Base-by-base conservation (phyloP, 805 yeast genomes). In the Pichia thaimueangensis region DNA sequence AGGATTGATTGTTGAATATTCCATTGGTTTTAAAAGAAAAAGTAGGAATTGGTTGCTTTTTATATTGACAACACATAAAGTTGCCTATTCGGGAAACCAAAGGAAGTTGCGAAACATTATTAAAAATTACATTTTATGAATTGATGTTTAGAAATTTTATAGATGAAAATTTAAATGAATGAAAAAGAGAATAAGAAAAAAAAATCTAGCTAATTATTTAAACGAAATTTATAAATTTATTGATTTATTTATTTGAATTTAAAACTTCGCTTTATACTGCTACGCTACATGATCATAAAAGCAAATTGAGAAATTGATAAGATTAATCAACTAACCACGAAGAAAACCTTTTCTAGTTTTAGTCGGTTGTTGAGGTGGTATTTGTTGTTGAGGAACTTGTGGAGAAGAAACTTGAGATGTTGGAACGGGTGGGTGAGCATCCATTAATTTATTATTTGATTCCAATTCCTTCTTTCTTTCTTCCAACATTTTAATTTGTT, bases 401-500 rank as follows among this genome's bases (percentile, higher is more conserved):
- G 37, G 37, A 22, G 37, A 19, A 11, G 21, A 27, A 11, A 15
- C 35, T 42, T 42, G 24, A 17, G 16, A 23, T 6, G 11, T 16
- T 65, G 28, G 63, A 54, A 12, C 62, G 49, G 36, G 59, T 53
- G 16, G 63, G 50, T 36, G 62, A 11, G 25, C 12, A 21, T 27
- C 38, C n/a, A 28, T 20, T 13, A 27, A 39, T 28, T 33, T 40
- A 32, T 25, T 55, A 66, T 73, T 55, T 65, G 66, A 63, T 47
- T 85, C 93, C 54, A 93, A 72, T 61, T 80, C 86, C 48, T 72
- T 75, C 68, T 88, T 89, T 68, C 86, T 87, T 52, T 88, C 96
- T 64, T 93, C 97, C 58, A 93, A 74, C 56, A 88, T 78, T 60
- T 82, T 83, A 52, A 91, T 78, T 67, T 91, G 96, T 63, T 84